Percentiles rank a stretch among this genome's conserved stretches.
Evolutionary conservation across 768 basidiomycete species (phyloP).

Genomic region (Hericium alpestre): DNA sequence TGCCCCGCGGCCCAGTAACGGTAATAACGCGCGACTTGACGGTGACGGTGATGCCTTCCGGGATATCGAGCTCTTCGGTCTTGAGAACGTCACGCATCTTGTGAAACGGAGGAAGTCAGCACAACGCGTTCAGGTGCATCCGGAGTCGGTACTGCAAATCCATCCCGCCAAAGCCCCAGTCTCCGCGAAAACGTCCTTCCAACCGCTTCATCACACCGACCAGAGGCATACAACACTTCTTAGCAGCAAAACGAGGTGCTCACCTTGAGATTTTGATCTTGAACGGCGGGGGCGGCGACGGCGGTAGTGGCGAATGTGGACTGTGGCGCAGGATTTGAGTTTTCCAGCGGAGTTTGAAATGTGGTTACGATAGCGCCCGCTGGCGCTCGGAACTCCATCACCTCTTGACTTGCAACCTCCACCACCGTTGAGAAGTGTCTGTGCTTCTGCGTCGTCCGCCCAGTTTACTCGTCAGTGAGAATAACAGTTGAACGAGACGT

Average conservation of each 20-base stretch:
- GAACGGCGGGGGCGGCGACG: conserved; percentile 17
- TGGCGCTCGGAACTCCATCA: neutral
- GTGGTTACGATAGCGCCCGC: neutral
- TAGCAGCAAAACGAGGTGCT: conserved; percentile 6
- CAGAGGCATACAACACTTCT: neutral
- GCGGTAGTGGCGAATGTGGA: conserved; percentile 3
- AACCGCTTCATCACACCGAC: neutral
- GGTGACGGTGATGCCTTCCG: conserved; percentile 71
- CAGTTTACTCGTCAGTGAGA: neutral
- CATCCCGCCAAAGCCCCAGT: conserved; percentile 15
- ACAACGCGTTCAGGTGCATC: conserved; percentile 20
- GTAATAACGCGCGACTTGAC: conserved; percentile 89
- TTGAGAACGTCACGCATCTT: conserved; percentile 90
- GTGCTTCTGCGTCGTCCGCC: conserved; percentile 5
- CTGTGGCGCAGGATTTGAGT: conserved; percentile 16
- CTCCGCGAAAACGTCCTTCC: neutral
- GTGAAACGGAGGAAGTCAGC: conserved; percentile 16
- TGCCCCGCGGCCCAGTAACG: conserved; percentile 89
- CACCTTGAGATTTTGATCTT: conserved; percentile 22
- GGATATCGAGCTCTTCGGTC: conserved; percentile 87
- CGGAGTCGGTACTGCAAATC: conserved; percentile 26
- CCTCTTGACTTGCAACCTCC: conserved; percentile 14
- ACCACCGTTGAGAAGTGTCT: conserved; percentile 13
- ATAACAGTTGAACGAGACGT: neutral
- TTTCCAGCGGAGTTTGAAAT: conserved; percentile 7